These are phyloP conservation scores for Forsythia viridissima DNA, from an alignment of 257 asterid genomes.

Conservation along the genomic window DNA sequence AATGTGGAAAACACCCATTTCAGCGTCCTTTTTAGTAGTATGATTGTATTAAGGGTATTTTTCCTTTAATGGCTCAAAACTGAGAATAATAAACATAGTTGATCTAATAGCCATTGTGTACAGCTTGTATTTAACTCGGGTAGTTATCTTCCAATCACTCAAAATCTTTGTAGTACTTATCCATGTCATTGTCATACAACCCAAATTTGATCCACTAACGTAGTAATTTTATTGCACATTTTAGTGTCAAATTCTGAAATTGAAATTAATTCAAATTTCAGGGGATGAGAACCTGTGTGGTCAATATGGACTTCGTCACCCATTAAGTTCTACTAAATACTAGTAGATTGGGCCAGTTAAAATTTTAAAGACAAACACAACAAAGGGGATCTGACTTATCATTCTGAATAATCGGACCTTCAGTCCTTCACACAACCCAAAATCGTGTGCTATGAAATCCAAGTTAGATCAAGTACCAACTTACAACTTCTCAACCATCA, in stretches of 20 bases:
- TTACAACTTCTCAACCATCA: background rate
- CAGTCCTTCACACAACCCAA: background rate
- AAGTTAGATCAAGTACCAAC: slow-evolving; percentile 16
- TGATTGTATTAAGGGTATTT: background rate
- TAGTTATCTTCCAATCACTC: background rate
- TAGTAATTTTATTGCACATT: background rate
- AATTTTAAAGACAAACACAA: background rate
- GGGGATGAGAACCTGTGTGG: background rate
- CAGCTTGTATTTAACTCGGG: background rate
- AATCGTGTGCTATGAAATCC: slow-evolving; percentile 13
- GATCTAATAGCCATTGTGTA: background rate
- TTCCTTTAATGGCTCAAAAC: background rate
- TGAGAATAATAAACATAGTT: background rate
- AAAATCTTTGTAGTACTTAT: background rate
- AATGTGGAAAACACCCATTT: background rate
- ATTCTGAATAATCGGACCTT: background rate
- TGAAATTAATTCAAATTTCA: background rate
- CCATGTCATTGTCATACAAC: background rate
- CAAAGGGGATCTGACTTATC: background rate
- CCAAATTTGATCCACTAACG: background rate
- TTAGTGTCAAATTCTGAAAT: background rate
- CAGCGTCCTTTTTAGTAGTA: background rate
- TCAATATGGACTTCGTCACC: background rate
- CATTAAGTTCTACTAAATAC: background rate
- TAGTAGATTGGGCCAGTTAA: background rate